Evolutionary conservation across 352 stramenopile genomes (phyloP), one percentile per base, ranked within the genome.

Genomic region (Pythium plurisporium): DNA sequence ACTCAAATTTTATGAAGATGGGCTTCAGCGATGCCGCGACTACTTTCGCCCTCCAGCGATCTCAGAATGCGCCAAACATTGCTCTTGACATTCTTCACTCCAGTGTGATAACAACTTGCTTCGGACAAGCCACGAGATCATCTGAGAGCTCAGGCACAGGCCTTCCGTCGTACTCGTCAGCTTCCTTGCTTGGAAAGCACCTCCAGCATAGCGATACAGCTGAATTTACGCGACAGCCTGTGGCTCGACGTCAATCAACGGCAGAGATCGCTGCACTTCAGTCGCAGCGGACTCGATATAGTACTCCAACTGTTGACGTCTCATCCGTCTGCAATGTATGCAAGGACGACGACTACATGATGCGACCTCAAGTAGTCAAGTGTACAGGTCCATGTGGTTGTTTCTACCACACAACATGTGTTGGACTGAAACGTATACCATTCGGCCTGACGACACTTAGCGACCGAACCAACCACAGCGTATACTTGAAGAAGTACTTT

Each of bases 401-500:
- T 11, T 76, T 72, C 34, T 94, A 87, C 37, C 83, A 94, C 59
- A 91, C 83, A 12, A 86, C 65, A 7, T 94, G 83, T 47, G 83
- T 85, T 17, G 83, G 81, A 1, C 45, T 91, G 12, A 82, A 80
- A 42, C 87, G 87, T 45, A 90, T 94, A 27, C 83, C 81, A 7
- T 94, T 94, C 42, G 82, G 83, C 2, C 59, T 94, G 36, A 91
- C 79, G n/a, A 94, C 82, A 2, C 69, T 90, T 45, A 91, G 76
- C 52, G 83, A 94, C 51, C 73, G 83, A 20, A 89, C 82, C 11
- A 91, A 94, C 42, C 83, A 91, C 49, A 64, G 60, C 8, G 72
- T 86, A 4, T 94, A 94, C 33, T 67, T 91, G 8, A 90, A 87
- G 48, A 94, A 94, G 62, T 91, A 89, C 64, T 91, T 94, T 29